These are phyloP conservation scores for Sphaceloma murrayae DNA, from an alignment of 2,329 filamentous ascomycete genomes.

Conservation along the genomic window DNA sequence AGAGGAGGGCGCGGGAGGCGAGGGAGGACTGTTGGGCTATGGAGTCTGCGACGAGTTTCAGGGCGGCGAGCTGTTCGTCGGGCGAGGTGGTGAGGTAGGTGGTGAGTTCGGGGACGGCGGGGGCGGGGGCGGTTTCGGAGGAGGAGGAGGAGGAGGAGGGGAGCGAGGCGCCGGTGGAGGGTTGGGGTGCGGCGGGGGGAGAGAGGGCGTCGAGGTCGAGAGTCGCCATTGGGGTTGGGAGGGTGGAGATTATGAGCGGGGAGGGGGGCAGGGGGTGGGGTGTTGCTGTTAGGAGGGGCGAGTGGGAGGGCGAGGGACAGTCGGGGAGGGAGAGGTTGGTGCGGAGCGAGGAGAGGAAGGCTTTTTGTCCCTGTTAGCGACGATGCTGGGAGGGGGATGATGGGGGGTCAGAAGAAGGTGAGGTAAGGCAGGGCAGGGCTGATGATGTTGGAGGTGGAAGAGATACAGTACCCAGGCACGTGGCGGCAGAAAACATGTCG, in stretches of 20 bases:
- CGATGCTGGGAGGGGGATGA: too few relatives aligned
- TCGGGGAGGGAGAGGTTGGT: conserved; percentile 63
- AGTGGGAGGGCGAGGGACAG: conserved; percentile 25
- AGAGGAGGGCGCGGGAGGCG: conserved; percentile 53
- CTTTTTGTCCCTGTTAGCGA: too few relatives aligned
- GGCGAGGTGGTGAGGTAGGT: conserved; percentile 45
- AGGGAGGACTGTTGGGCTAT: conserved; percentile 71
- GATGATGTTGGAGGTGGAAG: too few relatives aligned
- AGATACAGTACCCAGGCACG: too few relatives aligned
- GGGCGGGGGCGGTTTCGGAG: conserved; percentile 31
- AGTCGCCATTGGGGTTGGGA: conserved; percentile 35
- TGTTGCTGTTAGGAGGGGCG: conserved; percentile 43
- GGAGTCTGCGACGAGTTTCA: conserved; percentile 69
- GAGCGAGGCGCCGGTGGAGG: conserved; percentile 22
- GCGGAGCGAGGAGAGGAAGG: conserved; percentile 73
- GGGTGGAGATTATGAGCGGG: conserved; percentile 50
- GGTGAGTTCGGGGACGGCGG: conserved; percentile 52
- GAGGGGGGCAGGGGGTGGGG: conserved; percentile 53
- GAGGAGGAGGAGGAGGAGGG: conserved; percentile 21
- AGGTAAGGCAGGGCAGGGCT: too few relatives aligned
- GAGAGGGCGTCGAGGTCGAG: conserved; percentile 40
- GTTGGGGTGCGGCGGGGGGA: conserved; percentile 26
- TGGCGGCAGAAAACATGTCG: background rate
- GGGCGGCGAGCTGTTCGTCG: conserved; percentile 55
- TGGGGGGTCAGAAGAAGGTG: too few relatives aligned